Base-by-base conservation (phyloP, 192 early-diverging fungal genomes). In the Backusella tarrabulga region DNA sequence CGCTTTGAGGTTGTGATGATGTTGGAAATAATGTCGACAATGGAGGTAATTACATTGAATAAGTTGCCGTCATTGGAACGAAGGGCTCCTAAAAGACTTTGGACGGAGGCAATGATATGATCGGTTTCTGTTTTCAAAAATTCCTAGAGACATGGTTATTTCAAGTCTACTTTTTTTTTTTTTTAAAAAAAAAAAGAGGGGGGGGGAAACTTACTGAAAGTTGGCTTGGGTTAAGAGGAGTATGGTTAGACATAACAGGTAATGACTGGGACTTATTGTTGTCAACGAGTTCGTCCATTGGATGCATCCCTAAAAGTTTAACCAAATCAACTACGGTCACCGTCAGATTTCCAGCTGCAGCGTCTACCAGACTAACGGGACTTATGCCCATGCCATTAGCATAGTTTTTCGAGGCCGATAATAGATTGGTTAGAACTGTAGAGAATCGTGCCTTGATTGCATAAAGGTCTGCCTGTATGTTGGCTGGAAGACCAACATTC, bases 261-360 rank as follows among this genome's bases (percentile, higher is more conserved):
- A 72, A 32, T 32, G 71, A 44, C 23, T 46, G 21, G 8, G 71
- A 32, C 23, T 50, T 72, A 5, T 32, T 72, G 44, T 40, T 29
- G 4, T 34, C 21, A 32, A 32, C 66, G 34, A 73, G 17, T 66
- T 66, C 54, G 15, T 63, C 9, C 2, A 40, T 35, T n/a, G 46
- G 67, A 19, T 71, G 76, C 77, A 84, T 88, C 19, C 71, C 77
- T 70, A 52, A 54, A 32, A 86, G 68, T 67, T 87, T 86, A 23
- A 95, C 94, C 60, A 98, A 82, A 41, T 93, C 93, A 7, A 95
- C 93, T 36, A 98, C 90, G 0, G 93, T 88, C 0, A 88, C 90
- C 7, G 95, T 94, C 70, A 97, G 79, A 60, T 93, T 89, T 67
- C 91, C 90, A 15, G 93, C 95, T 3, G 96, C 91, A 8, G 87